A percentile compares a stretch with the other conserved stretches of the same genome.
phyloP scores from a whole-genome alignment of 2,329 filamentous ascomycete genomes.

The Ophiostoma perfectum region DNA sequence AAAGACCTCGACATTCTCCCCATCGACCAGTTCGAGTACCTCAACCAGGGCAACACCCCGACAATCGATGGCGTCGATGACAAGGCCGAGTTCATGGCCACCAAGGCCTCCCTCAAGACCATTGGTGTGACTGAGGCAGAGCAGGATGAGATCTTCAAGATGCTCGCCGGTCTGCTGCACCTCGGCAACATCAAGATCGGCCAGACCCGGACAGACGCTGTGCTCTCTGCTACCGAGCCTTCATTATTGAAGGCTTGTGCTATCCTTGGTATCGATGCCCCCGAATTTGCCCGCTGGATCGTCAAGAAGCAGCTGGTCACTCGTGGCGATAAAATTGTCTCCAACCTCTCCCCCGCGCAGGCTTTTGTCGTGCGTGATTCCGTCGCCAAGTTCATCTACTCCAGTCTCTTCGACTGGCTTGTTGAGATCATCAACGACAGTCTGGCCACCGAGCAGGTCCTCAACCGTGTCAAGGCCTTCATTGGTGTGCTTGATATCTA shows the following conservation, averaged over 20 bases:
- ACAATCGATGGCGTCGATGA: constrained; percentile 93
- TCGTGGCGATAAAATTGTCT: constrained; percentile 94
- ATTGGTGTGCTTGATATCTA: constrained; percentile 99
- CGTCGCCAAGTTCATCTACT: constrained; percentile 98
- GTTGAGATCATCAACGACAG: constrained; percentile 95
- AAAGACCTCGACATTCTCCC: constrained; percentile 73
- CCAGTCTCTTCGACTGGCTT: constrained; percentile 96
- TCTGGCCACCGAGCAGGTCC: constrained; percentile 80
- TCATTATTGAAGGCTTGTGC: constrained; percentile 73
- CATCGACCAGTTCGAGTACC: constrained; percentile 87
- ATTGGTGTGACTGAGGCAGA: constrained; percentile 73
- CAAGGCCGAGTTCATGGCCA: constrained; percentile 86
- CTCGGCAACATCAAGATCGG: constrained; percentile 96
- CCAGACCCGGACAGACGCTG: constrained; percentile 80
- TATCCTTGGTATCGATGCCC: constrained; percentile 79
- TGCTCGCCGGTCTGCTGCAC: constrained; percentile 86
- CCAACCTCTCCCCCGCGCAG: constrained; percentile 88
- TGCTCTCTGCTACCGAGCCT: constrained; percentile 73
- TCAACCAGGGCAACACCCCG: constrained; percentile 90
- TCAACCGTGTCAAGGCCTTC: constrained; percentile 78
- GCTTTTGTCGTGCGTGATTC: constrained; percentile 93
- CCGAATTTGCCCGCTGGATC: constrained; percentile 93
- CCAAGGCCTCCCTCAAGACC: constrained; percentile 76
- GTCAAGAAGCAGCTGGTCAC: constrained; percentile 98
- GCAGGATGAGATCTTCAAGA: constrained; percentile 80